Percentiles rank a stretch among this genome's conserved stretches.
phyloP scores from a whole-genome alignment of 2,329 filamentous ascomycete genomes.

The Alternaria viburni region DNA sequence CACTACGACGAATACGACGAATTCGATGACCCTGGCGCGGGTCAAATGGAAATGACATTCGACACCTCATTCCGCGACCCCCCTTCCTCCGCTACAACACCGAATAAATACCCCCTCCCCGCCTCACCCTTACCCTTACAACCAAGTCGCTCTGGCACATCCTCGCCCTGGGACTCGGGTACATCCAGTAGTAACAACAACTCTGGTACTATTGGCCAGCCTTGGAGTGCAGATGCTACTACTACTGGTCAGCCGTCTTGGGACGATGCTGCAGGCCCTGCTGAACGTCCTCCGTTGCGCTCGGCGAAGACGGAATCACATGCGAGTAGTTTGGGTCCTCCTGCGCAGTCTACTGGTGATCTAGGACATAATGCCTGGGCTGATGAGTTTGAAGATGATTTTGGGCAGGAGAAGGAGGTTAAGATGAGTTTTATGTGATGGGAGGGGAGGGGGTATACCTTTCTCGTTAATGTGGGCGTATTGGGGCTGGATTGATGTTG shows the following conservation, averaged over 20 bases:
- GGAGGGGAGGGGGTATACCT: background rate
- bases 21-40: conserved; percentile 34
- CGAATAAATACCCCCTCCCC: conserved; percentile 5
- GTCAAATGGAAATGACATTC: conserved; percentile 52
- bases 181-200: background rate
- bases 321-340: background rate
- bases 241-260: conserved; percentile 8
- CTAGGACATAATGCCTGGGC: conserved; percentile 55
- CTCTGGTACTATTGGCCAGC: too few species aligned
- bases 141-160: conserved; percentile 5
- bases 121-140: background rate
- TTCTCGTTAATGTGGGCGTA: background rate
- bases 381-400: conserved; percentile 55
- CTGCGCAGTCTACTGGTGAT: background rate
- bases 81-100: conserved; percentile 15
- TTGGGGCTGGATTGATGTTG: background rate
- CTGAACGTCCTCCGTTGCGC: conserved; percentile 37
- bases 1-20: conserved; percentile 47
- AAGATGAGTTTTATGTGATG: conserved; percentile 55
- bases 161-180: conserved; percentile 13
- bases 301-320: conserved; percentile 36
- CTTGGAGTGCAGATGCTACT: too few species aligned
- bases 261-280: conserved; percentile 18
- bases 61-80: conserved; percentile 46
- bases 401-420: conserved; percentile 55